These are phyloP conservation scores for Botrytis galanthina DNA, from an alignment of 2,329 filamentous ascomycete genomes.

Conservation along the genomic window DNA sequence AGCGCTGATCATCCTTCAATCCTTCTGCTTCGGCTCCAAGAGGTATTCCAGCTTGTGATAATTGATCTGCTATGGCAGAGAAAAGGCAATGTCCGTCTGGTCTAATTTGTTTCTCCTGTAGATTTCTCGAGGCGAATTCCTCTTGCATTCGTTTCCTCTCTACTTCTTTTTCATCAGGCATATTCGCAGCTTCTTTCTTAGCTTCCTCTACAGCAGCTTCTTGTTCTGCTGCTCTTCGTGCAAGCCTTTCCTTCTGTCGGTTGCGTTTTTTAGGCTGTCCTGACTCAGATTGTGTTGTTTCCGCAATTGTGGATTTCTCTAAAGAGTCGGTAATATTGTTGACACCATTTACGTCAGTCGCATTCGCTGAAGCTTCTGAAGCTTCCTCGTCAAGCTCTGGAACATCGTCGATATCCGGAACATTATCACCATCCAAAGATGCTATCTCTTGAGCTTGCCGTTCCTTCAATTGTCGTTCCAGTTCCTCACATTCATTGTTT, in stretches of 20 bases:
- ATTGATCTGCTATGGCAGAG: conserved; percentile 83
- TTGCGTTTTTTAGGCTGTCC: conserved; percentile 66
- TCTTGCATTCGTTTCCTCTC: conserved; percentile 70
- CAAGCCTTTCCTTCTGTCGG: conserved; percentile 85
- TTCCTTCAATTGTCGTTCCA: conserved; percentile 66
- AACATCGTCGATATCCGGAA: conserved; percentile 24
- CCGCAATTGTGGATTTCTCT: conserved; percentile 28
- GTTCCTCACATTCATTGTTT: conserved; percentile 70
- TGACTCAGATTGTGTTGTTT: conserved; percentile 28
- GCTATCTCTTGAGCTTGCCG: conserved; percentile 62
- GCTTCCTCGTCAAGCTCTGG: conserved; percentile 26
- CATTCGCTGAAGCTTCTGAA: conserved; percentile 16
- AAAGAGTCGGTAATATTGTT: conserved; percentile 28
- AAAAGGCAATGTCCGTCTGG: conserved; percentile 97
- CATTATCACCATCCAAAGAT: conserved; percentile 39
- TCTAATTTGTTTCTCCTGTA: conserved; percentile 75
- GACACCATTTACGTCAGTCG: conserved; percentile 21
- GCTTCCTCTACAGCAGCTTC: conserved; percentile 67
- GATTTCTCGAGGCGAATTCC: conserved; percentile 59
- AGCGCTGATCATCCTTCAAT: conserved; percentile 46
- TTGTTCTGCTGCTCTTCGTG: conserved; percentile 81
- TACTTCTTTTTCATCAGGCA: conserved; percentile 68
- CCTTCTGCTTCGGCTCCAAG: conserved; percentile 38
- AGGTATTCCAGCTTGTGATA: conserved; percentile 53
- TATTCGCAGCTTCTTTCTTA: conserved; percentile 68